These are phyloP conservation scores for Biancaea sappan DNA, from an alignment of 306 rosid genomes.

Conservation along the genomic window DNA sequence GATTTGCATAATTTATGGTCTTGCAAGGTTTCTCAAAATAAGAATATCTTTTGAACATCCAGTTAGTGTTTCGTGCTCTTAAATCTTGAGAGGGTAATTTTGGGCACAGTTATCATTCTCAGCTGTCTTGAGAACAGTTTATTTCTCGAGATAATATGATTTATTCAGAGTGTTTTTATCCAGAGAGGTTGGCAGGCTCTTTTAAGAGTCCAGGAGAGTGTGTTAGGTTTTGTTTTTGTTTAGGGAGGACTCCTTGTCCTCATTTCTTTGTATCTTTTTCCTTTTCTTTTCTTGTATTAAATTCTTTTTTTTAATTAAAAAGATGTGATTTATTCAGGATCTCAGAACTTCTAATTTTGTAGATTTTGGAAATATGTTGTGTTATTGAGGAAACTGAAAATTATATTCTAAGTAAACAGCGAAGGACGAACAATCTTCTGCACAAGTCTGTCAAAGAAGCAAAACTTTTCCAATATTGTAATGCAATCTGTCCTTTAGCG, in stretches of 20 bases:
- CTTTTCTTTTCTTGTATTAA: too few relatives aligned
- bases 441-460: background rate
- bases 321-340: slow-evolving; percentile 14
- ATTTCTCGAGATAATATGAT: slow-evolving; percentile 9
- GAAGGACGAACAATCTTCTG: background rate
- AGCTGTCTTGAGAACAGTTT: background rate
- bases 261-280: too few relatives aligned
- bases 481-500: background rate
- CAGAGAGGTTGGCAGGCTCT: too few relatives aligned
- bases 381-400: slow-evolving; percentile 19
- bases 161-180: too few relatives aligned
- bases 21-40: slow-evolving; percentile 4
- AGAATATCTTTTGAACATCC: background rate
- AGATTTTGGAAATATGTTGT: background rate
- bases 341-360: slow-evolving; percentile 8
- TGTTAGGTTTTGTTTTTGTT: too few relatives aligned
- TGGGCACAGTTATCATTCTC: background rate
- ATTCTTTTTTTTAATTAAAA: too few relatives aligned
- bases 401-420: slow-evolving; percentile 1
- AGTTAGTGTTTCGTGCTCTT: slow-evolving; percentile 14
- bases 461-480: background rate
- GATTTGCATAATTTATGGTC: slow-evolving; percentile 6
- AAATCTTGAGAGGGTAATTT: background rate
- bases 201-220: too few relatives aligned
- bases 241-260: too few relatives aligned